These are phyloP conservation scores for Metschnikowia reukaufii DNA, from an alignment of 805 yeast genomes.

Conservation along the genomic window DNA sequence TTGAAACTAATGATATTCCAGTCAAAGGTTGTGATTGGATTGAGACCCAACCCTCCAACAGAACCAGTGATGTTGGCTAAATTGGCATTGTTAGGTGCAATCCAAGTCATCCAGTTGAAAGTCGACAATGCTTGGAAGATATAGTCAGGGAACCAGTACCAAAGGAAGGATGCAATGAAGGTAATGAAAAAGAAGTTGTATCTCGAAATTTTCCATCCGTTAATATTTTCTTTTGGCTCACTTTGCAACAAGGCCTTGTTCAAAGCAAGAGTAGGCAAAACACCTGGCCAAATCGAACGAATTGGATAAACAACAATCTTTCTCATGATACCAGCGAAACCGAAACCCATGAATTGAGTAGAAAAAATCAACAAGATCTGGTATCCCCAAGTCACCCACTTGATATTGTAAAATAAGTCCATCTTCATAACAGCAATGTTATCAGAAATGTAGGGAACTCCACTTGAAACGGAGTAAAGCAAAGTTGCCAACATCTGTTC, in stretches of 20 bases:
- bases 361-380: slow-evolving; percentile 51
- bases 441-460: slow-evolving; percentile 53
- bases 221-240: slow-evolving; percentile 51
- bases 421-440: slow-evolving; percentile 26
- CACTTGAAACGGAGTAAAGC: slow-evolving; percentile 47
- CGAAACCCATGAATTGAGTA: slow-evolving; percentile 65
- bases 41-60: slow-evolving; percentile 57
- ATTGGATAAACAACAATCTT: slow-evolving; percentile 62
- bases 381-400: slow-evolving; percentile 45
- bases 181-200: slow-evolving; percentile 4
- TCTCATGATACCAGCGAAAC: slow-evolving; percentile 63
- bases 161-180: slow-evolving; percentile 1
- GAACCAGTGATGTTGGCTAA: slow-evolving; percentile 67
- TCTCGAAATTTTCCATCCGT: slow-evolving; percentile 55
- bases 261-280: slow-evolving; percentile 59
- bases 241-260: slow-evolving; percentile 52
- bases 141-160: slow-evolving; percentile 27
- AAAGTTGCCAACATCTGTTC: slow-evolving; percentile 59
- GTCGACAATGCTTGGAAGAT: slow-evolving; percentile 57
- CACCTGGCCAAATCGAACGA: slow-evolving; percentile 68
- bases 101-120: slow-evolving; percentile 71
- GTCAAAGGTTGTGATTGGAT: slow-evolving; percentile 68
- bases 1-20: slow-evolving; percentile 60
- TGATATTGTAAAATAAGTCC: slow-evolving; percentile 51
- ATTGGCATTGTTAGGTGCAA: slow-evolving; percentile 53